phyloP scores from a whole-genome alignment of 257 asterid species.

The Solanum corneliomulleri region DNA sequence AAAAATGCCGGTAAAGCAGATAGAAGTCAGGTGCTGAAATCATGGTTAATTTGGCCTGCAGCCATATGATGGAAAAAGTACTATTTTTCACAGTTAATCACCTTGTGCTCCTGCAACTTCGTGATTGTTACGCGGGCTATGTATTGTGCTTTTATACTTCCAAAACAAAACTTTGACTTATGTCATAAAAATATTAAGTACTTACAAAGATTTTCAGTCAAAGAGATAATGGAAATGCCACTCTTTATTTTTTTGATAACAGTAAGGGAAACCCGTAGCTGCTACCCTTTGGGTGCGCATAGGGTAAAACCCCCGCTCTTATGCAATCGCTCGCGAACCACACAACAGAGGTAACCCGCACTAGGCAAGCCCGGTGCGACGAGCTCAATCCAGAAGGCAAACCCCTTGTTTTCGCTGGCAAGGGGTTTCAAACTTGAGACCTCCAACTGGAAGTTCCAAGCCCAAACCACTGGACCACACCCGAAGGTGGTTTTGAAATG shows the following conservation, averaged over 20 bases:
- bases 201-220: background rate
- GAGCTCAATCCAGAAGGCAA: too few species aligned
- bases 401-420: too few species aligned
- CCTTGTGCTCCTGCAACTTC: background rate
- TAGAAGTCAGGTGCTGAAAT: background rate
- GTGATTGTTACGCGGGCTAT: background rate
- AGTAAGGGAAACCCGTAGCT: too few species aligned
- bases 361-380: too few species aligned
- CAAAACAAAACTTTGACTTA: background rate
- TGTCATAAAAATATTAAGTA: background rate
- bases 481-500: background rate
- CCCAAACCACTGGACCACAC: too few species aligned
- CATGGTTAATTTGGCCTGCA: background rate
- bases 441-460: too few species aligned
- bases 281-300: too few species aligned
- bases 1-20: background rate
- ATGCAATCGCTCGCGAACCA: too few species aligned
- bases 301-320: too few species aligned
- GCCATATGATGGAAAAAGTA: background rate
- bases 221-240: background rate
- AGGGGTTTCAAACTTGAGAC: too few species aligned
- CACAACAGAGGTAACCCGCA: too few species aligned
- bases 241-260: background rate
- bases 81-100: background rate
- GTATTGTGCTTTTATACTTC: background rate